A percentile compares a stretch with the other conserved stretches of the same genome.
phyloP scores from a whole-genome alignment of 2,329 filamentous ascomycete species.

The Sporothrix pseudoabietina region DNA sequence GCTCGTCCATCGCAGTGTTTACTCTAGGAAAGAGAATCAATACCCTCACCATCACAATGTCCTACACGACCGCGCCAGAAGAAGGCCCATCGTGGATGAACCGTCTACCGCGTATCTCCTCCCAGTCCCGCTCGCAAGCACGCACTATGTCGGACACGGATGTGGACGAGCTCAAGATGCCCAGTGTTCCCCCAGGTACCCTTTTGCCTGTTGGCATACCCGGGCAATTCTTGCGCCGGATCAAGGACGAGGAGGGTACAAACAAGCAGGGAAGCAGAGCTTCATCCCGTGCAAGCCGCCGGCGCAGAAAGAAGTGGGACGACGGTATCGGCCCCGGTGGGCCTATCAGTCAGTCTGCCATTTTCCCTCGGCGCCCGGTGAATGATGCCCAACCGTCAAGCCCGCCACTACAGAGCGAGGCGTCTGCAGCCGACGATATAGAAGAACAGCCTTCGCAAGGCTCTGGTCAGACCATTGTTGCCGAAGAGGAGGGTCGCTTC shows the following conservation, averaged over 20 bases:
- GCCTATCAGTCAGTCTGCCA: slow-evolving; percentile 86
- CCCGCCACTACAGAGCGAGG: slow-evolving; percentile 27
- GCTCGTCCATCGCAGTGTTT: slow-evolving; percentile 97
- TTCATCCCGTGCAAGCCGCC: slow-evolving; percentile 61
- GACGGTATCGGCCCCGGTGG: slow-evolving; percentile 77
- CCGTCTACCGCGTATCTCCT: slow-evolving; percentile 71
- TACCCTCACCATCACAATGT: slow-evolving; percentile 91
- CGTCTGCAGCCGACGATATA: slow-evolving; percentile 37
- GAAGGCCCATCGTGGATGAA: slow-evolving; percentile 96
- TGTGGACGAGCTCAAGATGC: slow-evolving; percentile 63
- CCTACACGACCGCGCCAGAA: slow-evolving; percentile 87
- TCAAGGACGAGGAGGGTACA: slow-evolving; percentile 72
- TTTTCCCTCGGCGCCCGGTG: slow-evolving; percentile 64
- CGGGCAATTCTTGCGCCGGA: slow-evolving; percentile 76
- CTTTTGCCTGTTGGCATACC: slow-evolving; percentile 72
- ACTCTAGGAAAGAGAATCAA: slow-evolving; percentile 98
- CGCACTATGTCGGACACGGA: slow-evolving; percentile 81
- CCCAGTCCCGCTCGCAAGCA: slow-evolving; percentile 75
- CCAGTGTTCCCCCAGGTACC: slow-evolving; percentile 66
- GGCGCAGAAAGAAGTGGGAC: slow-evolving; percentile 69
- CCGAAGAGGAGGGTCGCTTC: slow-evolving; percentile 5
- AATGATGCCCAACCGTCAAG: slow-evolving; percentile 18
- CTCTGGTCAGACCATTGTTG: slow-evolving; percentile 25
- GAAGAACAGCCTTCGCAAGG: slow-evolving; percentile 27
- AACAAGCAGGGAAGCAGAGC: slow-evolving; percentile 59